Base-by-base conservation (phyloP, 1,284 basidiomycete genomes). In the Amylostereum areolatum region DNA sequence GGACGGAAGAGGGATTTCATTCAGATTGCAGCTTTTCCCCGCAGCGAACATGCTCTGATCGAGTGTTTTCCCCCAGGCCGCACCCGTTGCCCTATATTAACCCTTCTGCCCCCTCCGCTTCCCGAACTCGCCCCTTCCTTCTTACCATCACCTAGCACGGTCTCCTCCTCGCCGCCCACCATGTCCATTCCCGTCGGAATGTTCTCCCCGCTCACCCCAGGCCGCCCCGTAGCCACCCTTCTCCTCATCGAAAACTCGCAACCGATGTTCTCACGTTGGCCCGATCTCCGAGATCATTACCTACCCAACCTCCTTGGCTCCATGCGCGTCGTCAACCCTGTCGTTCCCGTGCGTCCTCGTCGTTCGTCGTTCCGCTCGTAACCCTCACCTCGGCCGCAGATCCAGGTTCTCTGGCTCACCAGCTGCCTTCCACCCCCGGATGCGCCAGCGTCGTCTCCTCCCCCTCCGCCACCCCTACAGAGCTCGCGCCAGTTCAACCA, bases 191-290 rank as follows among this genome's bases (percentile, higher is more conserved):
- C 54, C 41, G 44, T 54, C 12, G 55, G 57, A 31, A 65, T 73
- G 55, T 69, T 71, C 59, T 58, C 60, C 33, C 64, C 70, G 44
- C 48, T 66, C 28, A 61, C 64, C 32, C 62, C 67, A 11, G 66
- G 68, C 33, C 72, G 73, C 53, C 68, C 72, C 4, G 65, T 76
- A 44, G 70, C 73, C 33, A 70, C 72, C 43, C 69, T 83, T 44
- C 63, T 85, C 54, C 70, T 85, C 52, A 71, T 85, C 58, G 83
- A 85, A 65, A 81, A 83, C 56, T 83, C 81, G 0, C 63, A 64
- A 31, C 60, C 63, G 4, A 77, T 83, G 69, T 59, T 66, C 28
- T 41, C 58, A 18, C 67, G 72, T 37, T 85, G 83, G 82, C 59
- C 70, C 57, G 72, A 79, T 62, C 70, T 85, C 35, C 68, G 73